phyloP scores from a whole-genome alignment of 148 eudicot species.

The Rheum nobile region DNA sequence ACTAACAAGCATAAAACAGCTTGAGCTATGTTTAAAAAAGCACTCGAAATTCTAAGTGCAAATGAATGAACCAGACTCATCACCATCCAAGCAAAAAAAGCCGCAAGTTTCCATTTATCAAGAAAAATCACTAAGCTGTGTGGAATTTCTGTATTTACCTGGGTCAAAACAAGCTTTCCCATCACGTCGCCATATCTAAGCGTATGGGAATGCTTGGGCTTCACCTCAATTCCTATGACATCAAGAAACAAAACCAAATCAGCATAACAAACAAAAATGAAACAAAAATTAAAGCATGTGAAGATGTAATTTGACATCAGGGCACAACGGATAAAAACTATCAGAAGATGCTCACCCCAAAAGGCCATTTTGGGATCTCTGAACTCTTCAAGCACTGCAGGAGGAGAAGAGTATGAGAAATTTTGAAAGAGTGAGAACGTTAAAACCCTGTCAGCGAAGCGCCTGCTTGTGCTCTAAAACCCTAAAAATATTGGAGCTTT shows the following conservation, averaged over 20 bases:
- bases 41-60: neutral
- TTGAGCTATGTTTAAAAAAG: neutral
- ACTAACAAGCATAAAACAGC: neutral
- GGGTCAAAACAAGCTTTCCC: slow-evolving; percentile 62
- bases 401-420: neutral
- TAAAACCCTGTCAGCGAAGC: slow-evolving; percentile 21
- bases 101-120: neutral
- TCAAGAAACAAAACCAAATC: neutral
- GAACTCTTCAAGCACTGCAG: neutral
- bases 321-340: neutral
- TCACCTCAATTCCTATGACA: slow-evolving; percentile 45
- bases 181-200: slow-evolving; percentile 24
- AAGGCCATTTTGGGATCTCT: slow-evolving; percentile 31
- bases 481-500: neutral
- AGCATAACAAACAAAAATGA: neutral
- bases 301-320: neutral
- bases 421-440: slow-evolving; percentile 4
- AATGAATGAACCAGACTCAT: neutral
- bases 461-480: neutral
- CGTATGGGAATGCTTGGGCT: slow-evolving; percentile 33
- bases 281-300: neutral
- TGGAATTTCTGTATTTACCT: slow-evolving; percentile 25
- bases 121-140: neutral
- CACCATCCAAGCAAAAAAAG: neutral
- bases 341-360: slow-evolving; percentile 29